These are phyloP conservation scores for Periconia macrospinosa DNA, from an alignment of 2,329 filamentous ascomycete species.

Conservation along the genomic window DNA sequence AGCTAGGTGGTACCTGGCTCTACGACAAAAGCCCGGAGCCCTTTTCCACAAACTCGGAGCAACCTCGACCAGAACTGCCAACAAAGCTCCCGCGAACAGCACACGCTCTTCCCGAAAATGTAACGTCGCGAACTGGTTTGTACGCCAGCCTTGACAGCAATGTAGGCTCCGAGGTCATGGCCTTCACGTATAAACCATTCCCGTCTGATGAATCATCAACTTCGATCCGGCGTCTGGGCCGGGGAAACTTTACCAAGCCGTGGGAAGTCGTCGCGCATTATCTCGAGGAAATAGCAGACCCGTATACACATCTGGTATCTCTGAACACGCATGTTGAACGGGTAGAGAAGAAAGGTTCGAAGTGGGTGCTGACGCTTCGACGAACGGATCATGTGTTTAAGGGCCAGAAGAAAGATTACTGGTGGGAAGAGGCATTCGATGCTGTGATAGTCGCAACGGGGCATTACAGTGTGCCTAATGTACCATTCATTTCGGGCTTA, in stretches of 20 bases:
- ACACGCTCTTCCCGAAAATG: conserved; percentile 5
- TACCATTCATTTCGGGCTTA: conserved; percentile 66
- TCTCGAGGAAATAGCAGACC: conserved; percentile 12
- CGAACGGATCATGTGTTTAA: conserved; percentile 2
- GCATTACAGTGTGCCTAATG: conserved; percentile 70
- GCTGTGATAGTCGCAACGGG: conserved; percentile 76
- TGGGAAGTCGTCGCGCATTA: conserved; percentile 8
- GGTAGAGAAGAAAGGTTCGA: conserved; percentile 10
- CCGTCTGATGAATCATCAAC: conserved; percentile 9
- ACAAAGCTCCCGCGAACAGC: conserved; percentile 3
- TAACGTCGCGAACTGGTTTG: conserved; percentile 7
- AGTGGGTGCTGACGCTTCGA: conserved; percentile 37
- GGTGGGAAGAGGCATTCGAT: conserved; percentile 55
- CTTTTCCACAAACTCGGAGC: conserved; percentile 16
- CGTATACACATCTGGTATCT: conserved; percentile 37
- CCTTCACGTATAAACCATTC: conserved; percentile 11
- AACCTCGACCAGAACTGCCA: conserved; percentile 4
- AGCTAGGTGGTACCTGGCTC: conserved; percentile 35
- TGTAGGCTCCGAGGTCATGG: conserved; percentile 8
- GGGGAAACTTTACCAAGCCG: conserved; percentile 8
- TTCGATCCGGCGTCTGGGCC: conserved; percentile 8
- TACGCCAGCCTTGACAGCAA: conserved; percentile 13
- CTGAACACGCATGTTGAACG: conserved; percentile 40
- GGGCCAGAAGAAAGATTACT: conserved; percentile 25
- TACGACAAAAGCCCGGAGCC: conserved; percentile 28